Conservation (phyloP, 306 rosid species). For the Hylodesmum podocarpum region DNA sequence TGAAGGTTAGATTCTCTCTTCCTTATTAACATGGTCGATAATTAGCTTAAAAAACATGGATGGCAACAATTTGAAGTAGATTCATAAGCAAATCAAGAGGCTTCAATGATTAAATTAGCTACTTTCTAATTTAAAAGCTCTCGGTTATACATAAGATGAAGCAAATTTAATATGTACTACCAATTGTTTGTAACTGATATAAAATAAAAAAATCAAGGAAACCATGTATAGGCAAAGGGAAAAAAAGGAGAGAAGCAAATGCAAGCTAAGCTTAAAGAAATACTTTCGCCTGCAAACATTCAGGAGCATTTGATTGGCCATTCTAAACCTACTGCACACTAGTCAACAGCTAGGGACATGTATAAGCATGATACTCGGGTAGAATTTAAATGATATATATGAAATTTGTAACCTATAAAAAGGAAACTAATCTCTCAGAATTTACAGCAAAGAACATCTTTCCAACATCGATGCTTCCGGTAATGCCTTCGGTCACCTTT, state of each 20-base stretch:
- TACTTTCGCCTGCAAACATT: slow-evolving; percentile 32
- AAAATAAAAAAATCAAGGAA: slow-evolving; percentile 19
- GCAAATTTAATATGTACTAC: slow-evolving; percentile 12
- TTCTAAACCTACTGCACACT: slow-evolving; percentile 51
- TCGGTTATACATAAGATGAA: not conserved
- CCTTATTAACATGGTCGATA: not conserved
- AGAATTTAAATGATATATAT: slow-evolving; percentile 26
- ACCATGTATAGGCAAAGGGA: slow-evolving; percentile 11
- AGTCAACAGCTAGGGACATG: slow-evolving; percentile 29
- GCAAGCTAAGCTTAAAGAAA: slow-evolving; percentile 31
- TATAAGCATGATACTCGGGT: slow-evolving; percentile 24
- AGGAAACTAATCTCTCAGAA: slow-evolving; percentile 48
- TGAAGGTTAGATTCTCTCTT: not conserved
- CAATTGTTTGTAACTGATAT: slow-evolving; percentile 15
- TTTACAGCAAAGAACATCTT: slow-evolving; percentile 81
- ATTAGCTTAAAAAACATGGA: not conserved
- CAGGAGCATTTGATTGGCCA: slow-evolving; percentile 16
- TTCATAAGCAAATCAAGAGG: not conserved
- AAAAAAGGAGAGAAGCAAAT: not conserved
- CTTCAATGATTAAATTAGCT: not conserved
- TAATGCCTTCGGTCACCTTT: slow-evolving; percentile 58
- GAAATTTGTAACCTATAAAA: slow-evolving; percentile 41
- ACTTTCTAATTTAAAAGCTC: not conserved
- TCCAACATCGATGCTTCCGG: slow-evolving; percentile 67
- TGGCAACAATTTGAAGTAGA: not conserved